A percentile compares a stretch with the other conserved stretches of the same genome.
These are phyloP conservation scores for Phytopythium helicoides DNA, from an alignment of 352 stramenopile genomes.

Conservation along the genomic window DNA sequence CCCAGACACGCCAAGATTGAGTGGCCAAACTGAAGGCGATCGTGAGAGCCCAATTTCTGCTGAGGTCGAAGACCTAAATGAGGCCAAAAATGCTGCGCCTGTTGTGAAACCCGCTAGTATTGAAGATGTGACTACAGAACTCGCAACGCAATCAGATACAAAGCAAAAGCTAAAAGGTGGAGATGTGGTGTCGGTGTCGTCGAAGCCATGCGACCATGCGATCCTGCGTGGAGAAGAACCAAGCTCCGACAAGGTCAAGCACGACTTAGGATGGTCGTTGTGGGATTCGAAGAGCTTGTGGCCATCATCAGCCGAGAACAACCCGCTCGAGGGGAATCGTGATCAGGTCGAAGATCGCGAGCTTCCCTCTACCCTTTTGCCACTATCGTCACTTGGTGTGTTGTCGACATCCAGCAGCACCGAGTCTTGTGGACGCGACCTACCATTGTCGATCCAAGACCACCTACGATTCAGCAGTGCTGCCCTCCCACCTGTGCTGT, in stretches of 20 bases:
- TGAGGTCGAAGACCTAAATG: too few relatives aligned
- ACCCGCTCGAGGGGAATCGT: background rate
- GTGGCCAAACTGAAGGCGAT: too few relatives aligned
- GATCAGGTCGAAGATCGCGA: background rate
- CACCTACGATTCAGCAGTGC: background rate
- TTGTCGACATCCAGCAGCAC: background rate
- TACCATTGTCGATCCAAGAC: too few relatives aligned
- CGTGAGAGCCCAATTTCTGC: too few relatives aligned
- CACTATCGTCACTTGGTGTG: background rate
- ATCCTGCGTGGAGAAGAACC: background rate
- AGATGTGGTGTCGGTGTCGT: too few relatives aligned
- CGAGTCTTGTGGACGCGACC: too few relatives aligned
- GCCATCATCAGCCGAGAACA: slow-evolving; percentile 5
- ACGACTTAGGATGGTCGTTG: background rate
- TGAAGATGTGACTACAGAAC: too few relatives aligned
- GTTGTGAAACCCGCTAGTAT: too few relatives aligned
- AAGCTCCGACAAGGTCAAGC: background rate
- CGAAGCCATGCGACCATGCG: background rate
- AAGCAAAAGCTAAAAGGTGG: too few relatives aligned
- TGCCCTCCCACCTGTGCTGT: background rate
- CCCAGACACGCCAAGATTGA: too few relatives aligned
- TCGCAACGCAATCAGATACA: too few relatives aligned
- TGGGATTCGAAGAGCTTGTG: slow-evolving; percentile 7
- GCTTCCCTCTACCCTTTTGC: background rate
- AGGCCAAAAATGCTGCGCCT: too few relatives aligned